These are phyloP conservation scores for Cryptococcus sp. DNA, from an alignment of 1,284 basidiomycete genomes.

Conservation along the genomic window DNA sequence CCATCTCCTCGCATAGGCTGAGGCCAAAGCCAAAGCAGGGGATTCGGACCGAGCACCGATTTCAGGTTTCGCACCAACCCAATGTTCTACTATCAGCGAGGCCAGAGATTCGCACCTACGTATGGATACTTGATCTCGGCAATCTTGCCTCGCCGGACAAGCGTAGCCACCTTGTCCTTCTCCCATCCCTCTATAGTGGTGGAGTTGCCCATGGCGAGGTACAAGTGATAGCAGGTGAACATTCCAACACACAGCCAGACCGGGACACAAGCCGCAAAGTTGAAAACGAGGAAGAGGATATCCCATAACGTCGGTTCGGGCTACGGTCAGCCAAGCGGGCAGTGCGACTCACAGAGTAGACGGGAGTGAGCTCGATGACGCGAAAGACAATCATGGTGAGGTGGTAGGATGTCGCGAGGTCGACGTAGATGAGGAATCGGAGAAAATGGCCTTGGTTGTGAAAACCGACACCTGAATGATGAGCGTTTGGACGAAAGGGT, in stretches of 20 bases:
- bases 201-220: conserved; percentile 70
- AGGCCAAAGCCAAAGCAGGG: conserved; percentile 73
- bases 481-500: neutral
- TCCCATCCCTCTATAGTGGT: conserved; percentile 98
- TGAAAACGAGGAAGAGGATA: conserved; percentile 77
- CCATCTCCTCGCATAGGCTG: conserved; percentile 61
- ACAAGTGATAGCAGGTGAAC: conserved; percentile 89
- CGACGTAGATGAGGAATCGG: conserved; percentile 86
- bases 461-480: conserved; percentile 69
- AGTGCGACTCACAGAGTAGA: conserved; percentile 24
- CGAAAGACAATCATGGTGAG: conserved; percentile 66
- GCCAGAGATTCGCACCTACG: conserved; percentile 50
- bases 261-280: conserved; percentile 78
- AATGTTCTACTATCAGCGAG: conserved; percentile 58
- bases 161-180: conserved; percentile 84
- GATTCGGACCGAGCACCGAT: conserved; percentile 68
- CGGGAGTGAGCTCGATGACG: conserved; percentile 51
- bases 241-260: conserved; percentile 78
- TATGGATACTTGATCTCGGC: conserved; percentile 89
- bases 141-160: conserved; percentile 80
- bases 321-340: conserved; percentile 49
- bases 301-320: conserved; percentile 63
- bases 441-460: conserved; percentile 86
- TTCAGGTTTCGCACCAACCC: conserved; percentile 66
- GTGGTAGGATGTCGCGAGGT: conserved; percentile 68